Evolutionary conservation across 129 eudicot genomes (phyloP), one percentile per base, ranked within the genome.

Genomic region (Flaveria robusta): DNA sequence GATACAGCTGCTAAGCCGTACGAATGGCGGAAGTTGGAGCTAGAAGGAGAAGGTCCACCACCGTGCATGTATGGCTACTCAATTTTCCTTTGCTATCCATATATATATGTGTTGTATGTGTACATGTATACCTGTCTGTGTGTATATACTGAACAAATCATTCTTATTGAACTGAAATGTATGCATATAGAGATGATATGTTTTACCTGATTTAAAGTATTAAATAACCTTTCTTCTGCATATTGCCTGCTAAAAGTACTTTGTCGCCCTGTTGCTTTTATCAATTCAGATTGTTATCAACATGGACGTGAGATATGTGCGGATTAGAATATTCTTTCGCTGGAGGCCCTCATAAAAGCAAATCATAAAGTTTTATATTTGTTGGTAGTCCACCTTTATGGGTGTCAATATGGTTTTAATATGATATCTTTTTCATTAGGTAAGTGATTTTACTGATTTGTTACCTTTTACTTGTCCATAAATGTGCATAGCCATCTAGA

Each of bases 1-100:
- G 98, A 94, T 81, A 94, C 98, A 31, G 98, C 98, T 77, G 98
- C 98, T 37, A 93, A 93, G 83, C 97, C 98, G n/a, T 94, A 94
- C 50, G 98, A 94, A 82, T 94, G 98, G 97, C 85, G 98, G 72
- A 94, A 91, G 72, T 74, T 93, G 83, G 97, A 94, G 80, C 97
- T 93, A 16, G 98, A 94, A 82, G 98, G 98, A 59, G 97, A 94
- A 75, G 98, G 98, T 63, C 98, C 98, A 39, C 98, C 97, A 77
- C 98, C 98, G 41, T 94, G 98, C 97, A 94, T 94, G 97, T 94
- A 88, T 79, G 76, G 74, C 52, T 56, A 41, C 80, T 52, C 15
- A 18, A 5, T 59, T 60, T 70, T 6, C 59, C 50, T 70, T 64
- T 72, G 47, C 22, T 31, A 62, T 60, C n/a, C 24, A 23, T 59